Percentiles rank a stretch among this genome's conserved stretches.
These are phyloP conservation scores for Gastrodia elata DNA, from an alignment of 106 monocot genomes.

Conservation along the genomic window DNA sequence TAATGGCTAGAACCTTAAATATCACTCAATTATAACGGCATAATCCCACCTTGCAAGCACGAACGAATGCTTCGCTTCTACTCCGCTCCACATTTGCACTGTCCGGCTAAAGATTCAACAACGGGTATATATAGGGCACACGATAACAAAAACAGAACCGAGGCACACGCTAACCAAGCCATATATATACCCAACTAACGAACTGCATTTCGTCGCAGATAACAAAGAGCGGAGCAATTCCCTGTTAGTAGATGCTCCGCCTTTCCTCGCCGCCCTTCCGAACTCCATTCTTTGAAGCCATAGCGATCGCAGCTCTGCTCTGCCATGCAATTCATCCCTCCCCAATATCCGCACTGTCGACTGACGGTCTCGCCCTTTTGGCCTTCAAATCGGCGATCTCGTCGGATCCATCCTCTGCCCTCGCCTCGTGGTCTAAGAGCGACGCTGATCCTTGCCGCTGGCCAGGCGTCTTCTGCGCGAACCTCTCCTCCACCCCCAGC, in stretches of 20 bases:
- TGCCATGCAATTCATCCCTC: not conserved
- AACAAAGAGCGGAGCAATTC: not conserved
- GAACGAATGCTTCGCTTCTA: no score
- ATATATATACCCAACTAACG: no score
- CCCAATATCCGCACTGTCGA: slow-evolving; percentile 23
- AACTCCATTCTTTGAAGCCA: not conserved
- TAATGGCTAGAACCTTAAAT: no score
- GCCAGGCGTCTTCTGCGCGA: slow-evolving; percentile 66
- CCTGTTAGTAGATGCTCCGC: not conserved
- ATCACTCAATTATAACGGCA: no score
- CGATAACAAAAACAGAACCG: no score
- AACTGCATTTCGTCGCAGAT: not conserved
- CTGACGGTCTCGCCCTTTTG: slow-evolving; percentile 74
- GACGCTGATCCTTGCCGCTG: slow-evolving; percentile 73
- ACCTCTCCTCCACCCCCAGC: slow-evolving; percentile 27
- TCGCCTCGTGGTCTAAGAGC: slow-evolving; percentile 38
- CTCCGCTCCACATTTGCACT: no score
- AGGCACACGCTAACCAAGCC: no score
- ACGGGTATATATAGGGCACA: no score
- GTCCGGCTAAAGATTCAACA: no score
- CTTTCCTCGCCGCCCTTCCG: not conserved
- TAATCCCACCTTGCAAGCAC: no score
- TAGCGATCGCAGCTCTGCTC: no score
- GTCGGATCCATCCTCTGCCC: slow-evolving; percentile 39
- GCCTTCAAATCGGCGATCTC: slow-evolving; percentile 78